Percentiles rank a stretch among this genome's conserved stretches.
Evolutionary conservation across 257 asterid species (phyloP).

Genomic region (Solanum chilense): DNA sequence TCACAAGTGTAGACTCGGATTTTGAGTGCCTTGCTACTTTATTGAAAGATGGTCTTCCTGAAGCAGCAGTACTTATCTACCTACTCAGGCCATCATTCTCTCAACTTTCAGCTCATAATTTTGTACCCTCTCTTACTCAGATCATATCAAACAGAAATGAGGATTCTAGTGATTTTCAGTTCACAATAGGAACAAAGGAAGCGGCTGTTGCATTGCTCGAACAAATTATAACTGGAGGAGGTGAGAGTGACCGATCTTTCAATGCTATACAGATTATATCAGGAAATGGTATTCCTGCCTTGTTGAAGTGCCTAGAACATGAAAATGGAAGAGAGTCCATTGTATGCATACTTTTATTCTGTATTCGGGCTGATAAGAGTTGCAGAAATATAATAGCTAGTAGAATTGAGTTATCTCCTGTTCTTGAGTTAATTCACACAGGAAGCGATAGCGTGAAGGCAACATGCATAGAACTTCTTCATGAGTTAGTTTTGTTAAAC

Average conservation of each 20-base stretch:
- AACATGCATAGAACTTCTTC: constrained; percentile 56
- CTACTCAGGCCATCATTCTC: constrained; percentile 54
- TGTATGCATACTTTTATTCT: constrained; percentile 43
- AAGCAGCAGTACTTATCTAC: constrained; percentile 50
- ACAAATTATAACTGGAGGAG: constrained; percentile 51
- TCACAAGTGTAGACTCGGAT: constrained; percentile 56
- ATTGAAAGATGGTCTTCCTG: constrained; percentile 59
- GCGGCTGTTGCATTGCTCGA: constrained; percentile 61
- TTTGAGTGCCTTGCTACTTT: constrained; percentile 57
- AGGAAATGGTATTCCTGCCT: constrained; percentile 41
- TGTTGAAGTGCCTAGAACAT: constrained; percentile 48
- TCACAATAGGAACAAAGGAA: constrained; percentile 57
- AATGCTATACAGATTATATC: constrained; percentile 31
- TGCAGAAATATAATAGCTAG: constrained; percentile 49
- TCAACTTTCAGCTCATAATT: constrained; percentile 43
- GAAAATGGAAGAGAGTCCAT: constrained; percentile 36
- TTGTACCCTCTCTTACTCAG: constrained; percentile 31
- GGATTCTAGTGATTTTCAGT: constrained; percentile 19
- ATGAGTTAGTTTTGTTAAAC: constrained; percentile 56
- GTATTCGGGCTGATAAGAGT: constrained; percentile 42
- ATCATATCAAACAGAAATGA: constrained; percentile 42
- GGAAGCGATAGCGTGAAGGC: constrained; percentile 54
- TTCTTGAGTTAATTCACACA: constrained; percentile 64
- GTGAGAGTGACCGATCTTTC: constrained; percentile 33
- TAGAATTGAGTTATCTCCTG: constrained; percentile 45